Evolutionary conservation across 2,329 filamentous ascomycete species (phyloP), one percentile per base, ranked within the genome.

Genomic region (Colletotrichum gloeosporioides): DNA sequence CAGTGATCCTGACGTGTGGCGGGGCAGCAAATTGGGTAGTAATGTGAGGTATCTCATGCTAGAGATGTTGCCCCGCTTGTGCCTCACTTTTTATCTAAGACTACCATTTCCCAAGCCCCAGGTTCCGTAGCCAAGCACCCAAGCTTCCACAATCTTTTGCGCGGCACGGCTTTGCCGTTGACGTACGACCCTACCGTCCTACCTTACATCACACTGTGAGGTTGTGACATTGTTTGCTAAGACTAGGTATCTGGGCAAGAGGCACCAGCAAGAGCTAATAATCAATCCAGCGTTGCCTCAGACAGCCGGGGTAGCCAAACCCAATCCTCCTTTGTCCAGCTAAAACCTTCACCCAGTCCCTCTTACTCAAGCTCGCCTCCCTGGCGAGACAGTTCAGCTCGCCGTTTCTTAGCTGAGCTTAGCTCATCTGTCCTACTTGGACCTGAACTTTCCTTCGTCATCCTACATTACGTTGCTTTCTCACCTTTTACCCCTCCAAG

Each of bases 91-190:
- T 67, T 75, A 75, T 72, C 73, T 49, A 44, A 67, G 39, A 55
- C 69, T 73, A 75, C 73, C 34, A 29, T 39, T 32, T 29, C 49
- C n/a, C 27, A 12, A 49, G 67, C 67, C 68, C 59, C 39, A 44
- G 34, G 61, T 59, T 66, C n/a, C 44, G 68, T n/a, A 49, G 39
- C 39, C 39, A 49, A 49, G 18, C 36, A 68, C 55, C 69, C 63
- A 75, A 75, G 73, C 73, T 65, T 62, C 34, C 63, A 68, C 72
- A 67, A 27, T 67, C 36, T 66, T 67, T 67, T 49, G 55, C 69
- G 62, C 69, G 63, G 73, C 73, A 75, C 55, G 15, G 25, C 69
- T 64, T 73, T 73, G 69, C 73, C 73, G 73, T 68, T 57, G 55
- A 72, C 57, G 69, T 73, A 32, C 36, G 62, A 73, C 65, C 65